Percentiles rank a stretch among this genome's conserved stretches.
Evolutionary conservation across 305 asterid genomes (phyloP).

Genomic region (Rubia tinctorum): DNA sequence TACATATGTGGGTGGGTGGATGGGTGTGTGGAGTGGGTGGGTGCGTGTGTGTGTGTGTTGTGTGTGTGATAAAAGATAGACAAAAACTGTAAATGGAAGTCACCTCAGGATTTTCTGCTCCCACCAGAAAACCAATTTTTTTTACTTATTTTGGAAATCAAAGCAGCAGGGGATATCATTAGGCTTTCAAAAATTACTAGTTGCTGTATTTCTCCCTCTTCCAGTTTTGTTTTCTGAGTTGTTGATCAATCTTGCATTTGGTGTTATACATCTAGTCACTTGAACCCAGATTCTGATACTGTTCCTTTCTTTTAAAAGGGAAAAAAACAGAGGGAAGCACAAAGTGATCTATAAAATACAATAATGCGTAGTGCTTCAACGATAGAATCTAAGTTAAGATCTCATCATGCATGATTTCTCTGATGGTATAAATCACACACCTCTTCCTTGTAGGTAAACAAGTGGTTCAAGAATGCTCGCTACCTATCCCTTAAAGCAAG

Average conservation of each 20-base stretch:
- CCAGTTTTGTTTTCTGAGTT: background rate
- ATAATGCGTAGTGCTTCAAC: background rate
- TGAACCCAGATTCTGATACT: background rate
- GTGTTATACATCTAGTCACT: background rate
- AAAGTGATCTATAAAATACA: background rate
- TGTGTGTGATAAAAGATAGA: background rate
- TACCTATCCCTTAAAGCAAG: conserved; percentile 84
- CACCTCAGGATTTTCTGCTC: conserved; percentile 4
- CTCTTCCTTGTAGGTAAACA: conserved; percentile 67
- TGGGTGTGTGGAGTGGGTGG: too few relatives aligned
- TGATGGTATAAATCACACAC: background rate
- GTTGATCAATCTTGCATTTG: background rate
- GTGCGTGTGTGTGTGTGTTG: too few relatives aligned
- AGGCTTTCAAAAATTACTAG: background rate
- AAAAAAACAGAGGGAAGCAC: background rate
- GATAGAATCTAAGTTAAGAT: background rate
- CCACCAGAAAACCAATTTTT: background rate
- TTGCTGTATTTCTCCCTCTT: background rate
- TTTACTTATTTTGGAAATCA: background rate
- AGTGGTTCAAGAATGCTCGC: conserved; percentile 98
- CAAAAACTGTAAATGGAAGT: background rate
- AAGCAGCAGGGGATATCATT: background rate
- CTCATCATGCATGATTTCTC: background rate
- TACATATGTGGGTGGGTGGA: too few relatives aligned
- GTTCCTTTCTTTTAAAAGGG: background rate